A percentile compares a stretch with the other conserved stretches of the same genome.
phyloP scores from a whole-genome alignment of 1,284 basidiomycete species.

The Lignosus rhinocerotis region DNA sequence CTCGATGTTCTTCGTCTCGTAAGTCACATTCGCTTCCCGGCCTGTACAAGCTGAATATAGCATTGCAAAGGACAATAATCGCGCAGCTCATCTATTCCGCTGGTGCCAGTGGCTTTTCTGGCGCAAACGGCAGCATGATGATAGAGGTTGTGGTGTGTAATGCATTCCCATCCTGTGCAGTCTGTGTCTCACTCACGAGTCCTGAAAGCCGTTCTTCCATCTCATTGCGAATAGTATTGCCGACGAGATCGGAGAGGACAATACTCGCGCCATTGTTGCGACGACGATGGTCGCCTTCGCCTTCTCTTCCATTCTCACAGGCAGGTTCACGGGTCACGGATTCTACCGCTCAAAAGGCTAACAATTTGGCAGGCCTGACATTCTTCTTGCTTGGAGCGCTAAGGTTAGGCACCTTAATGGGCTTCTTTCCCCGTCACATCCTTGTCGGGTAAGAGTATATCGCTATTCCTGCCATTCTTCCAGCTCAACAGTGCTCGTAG shows the following conservation, averaged over 20 bases:
- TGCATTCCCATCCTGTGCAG: neutral
- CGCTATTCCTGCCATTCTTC: neutral
- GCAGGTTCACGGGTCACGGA: constrained; percentile 39
- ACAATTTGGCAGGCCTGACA: constrained; percentile 55
- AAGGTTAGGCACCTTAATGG: constrained; percentile 83
- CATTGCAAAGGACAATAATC: constrained; percentile 55
- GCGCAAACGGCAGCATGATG: constrained; percentile 98
- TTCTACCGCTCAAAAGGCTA: neutral
- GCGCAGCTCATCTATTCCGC: constrained; percentile 86
- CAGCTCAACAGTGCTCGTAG: constrained; percentile 35
- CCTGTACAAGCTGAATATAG: neutral
- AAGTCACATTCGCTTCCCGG: constrained; percentile 29
- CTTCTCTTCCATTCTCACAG: constrained; percentile 89
- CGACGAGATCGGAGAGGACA: constrained; percentile 68
- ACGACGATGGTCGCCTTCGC: constrained; percentile 93
- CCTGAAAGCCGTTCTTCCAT: constrained; percentile 86
- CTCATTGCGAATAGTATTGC: constrained; percentile 85
- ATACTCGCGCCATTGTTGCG: constrained; percentile 75
- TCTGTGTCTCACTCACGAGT: neutral
- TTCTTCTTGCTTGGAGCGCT: constrained; percentile 88
- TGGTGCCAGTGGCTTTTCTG: constrained; percentile 87
- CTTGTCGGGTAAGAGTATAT: constrained; percentile 68
- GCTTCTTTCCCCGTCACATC: constrained; percentile 97
- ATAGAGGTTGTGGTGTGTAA: constrained; percentile 89
- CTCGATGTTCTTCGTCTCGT: constrained; percentile 92